Base-by-base conservation (phyloP, 495 filamentous ascomycete species). In the Talaromyces borbonicus region DNA sequence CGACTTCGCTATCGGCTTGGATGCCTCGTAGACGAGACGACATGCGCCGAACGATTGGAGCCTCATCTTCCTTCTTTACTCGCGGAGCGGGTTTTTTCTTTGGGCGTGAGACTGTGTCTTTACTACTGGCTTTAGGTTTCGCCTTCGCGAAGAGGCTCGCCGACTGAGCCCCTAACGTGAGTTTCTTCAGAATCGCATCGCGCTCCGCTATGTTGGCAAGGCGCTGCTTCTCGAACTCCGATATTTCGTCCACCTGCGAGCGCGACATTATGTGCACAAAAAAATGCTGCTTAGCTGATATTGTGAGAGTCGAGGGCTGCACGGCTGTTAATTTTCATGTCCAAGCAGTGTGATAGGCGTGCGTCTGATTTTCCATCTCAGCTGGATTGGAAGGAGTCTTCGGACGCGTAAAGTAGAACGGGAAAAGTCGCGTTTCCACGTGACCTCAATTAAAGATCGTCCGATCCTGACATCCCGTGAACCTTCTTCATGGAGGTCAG, bases 171-270 rank as follows among this genome's bases (percentile, higher is more conserved):
- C 77, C 70, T 18, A 77, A 62, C 2, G 69, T 63, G 24, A 75
- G 68, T 53, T 71, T 67, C 54, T 69, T 81, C 47, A 87, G 67
- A 5, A 87, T 69, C 8, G 76, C 81, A 64, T 84, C 75, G 50
- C 84, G 83, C 52, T 84, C 79, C 18, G 81, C 80, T 42, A 87
- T 87, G 43, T 85, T 87, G 33, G 74, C 80, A 46, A 83, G 76
- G 0, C 83, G 75, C 52, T 83, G 75, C 29, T 69, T 68, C 59
- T 87, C 83, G 50, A 86, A 85, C 2, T 85, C 82, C 47, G 72
- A 81, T 20, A 80, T 47, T 30, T 71, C 71, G 29, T 55, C 48
- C 44, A 43, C 18, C 24, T 36, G 18, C 27, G 24, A 4, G 42
- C 14, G 39, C 24, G 46, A 24, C 39, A 45, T 49, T 20, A 31